Conservation (phyloP, 2,329 filamentous ascomycete genomes). For the Trichoderma harzianum region DNA sequence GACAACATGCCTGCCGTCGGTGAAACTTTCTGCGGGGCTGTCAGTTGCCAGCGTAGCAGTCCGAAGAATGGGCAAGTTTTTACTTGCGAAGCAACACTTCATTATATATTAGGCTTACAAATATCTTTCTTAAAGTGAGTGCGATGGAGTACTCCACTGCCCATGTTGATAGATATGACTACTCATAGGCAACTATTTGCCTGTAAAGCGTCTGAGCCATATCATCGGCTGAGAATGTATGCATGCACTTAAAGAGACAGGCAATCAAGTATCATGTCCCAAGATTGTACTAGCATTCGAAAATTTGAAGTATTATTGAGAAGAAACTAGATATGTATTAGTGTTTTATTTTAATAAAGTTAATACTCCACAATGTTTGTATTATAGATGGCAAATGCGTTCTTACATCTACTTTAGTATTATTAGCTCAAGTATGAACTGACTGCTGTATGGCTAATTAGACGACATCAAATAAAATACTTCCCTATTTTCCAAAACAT, state of each 20-base stretch:
- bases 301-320: no score
- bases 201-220: background rate
- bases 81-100: background rate
- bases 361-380: background rate
- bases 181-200: background rate
- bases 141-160: background rate
- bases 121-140: background rate
- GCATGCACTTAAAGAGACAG: no score
- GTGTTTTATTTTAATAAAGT: no score
- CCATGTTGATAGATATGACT: background rate
- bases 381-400: background rate
- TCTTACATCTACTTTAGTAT: background rate
- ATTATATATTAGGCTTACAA: background rate
- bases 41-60: background rate
- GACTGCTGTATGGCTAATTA: background rate
- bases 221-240: background rate
- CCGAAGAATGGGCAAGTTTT: background rate
- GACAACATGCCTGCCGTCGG: background rate
- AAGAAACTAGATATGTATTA: no score
- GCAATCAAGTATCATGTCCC: no score
- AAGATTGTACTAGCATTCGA: no score
- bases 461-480: background rate
- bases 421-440: background rate
- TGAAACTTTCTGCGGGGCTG: background rate
- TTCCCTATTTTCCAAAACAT: background rate